Evolutionary conservation across 2,329 filamentous ascomycete genomes (phyloP).

Genomic region (Monosporascus cannonballus): DNA sequence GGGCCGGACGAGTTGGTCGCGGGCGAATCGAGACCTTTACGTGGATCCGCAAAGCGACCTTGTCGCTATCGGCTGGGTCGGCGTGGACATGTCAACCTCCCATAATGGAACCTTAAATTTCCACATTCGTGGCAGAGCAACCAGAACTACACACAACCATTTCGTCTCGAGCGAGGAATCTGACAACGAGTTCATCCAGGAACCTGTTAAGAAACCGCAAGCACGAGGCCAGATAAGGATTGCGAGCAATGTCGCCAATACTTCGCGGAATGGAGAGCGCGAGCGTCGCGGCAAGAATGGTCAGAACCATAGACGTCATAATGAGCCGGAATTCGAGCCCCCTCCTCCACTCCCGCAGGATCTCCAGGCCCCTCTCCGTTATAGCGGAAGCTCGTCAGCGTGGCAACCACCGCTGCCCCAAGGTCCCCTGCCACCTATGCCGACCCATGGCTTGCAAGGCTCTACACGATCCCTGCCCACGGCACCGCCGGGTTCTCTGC

Average conservation of each 20-base stretch:
- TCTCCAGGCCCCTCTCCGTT: background rate
- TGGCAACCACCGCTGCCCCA: conserved; percentile 20
- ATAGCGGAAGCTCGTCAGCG: background rate
- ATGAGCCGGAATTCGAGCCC: conserved; percentile 5
- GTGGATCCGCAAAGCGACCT: conserved; percentile 38
- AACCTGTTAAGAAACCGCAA: conserved; percentile 15
- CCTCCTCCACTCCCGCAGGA: conserved; percentile 3
- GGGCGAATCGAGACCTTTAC: conserved; percentile 42
- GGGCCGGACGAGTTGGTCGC: conserved; percentile 45
- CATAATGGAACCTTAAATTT: conserved; percentile 9
- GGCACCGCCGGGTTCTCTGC: conserved; percentile 14
- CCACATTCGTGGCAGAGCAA: conserved; percentile 21
- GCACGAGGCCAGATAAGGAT: conserved; percentile 20
- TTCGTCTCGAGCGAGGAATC: conserved; percentile 28
- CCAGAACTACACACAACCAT: conserved; percentile 21
- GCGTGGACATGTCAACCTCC: conserved; percentile 2
- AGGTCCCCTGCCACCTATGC: conserved; percentile 15
- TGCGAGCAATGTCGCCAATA: conserved; percentile 19
- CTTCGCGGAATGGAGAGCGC: background rate
- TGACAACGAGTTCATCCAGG: conserved; percentile 24
- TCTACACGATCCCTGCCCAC: conserved; percentile 5
- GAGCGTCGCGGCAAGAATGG: conserved; percentile 2
- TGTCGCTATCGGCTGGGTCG: conserved; percentile 29
- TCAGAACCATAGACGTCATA: conserved; percentile 6
- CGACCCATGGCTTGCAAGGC: conserved; percentile 3